phyloP scores from a whole-genome alignment of 257 asterid genomes.

The Scutellaria barbata region DNA sequence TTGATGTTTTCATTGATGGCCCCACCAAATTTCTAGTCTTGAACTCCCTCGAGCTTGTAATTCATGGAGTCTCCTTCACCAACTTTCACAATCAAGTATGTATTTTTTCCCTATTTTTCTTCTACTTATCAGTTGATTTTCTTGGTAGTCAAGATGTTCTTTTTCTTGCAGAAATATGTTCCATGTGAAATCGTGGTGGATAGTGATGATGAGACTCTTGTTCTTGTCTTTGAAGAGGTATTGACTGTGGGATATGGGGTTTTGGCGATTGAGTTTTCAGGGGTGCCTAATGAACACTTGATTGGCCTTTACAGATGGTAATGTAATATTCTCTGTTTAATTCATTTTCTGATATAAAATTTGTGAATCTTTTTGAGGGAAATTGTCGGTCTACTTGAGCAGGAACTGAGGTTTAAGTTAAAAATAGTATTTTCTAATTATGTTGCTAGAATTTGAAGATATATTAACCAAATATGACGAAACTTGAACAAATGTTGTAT shows the following conservation, averaged over 20 bases:
- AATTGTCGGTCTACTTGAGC: not conserved
- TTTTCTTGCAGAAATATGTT: slow-evolving; percentile 43
- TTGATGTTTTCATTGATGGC: slow-evolving; percentile 31
- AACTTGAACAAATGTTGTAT: not conserved
- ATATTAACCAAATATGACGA: no score
- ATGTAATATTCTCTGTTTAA: not conserved
- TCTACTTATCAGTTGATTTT: no score
- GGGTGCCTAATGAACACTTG: slow-evolving; percentile 45
- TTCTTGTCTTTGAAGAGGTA: slow-evolving; percentile 40
- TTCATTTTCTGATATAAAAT: not conserved
- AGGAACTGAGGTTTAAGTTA: no score
- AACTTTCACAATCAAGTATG: slow-evolving; percentile 25
- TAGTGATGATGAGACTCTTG: slow-evolving; percentile 43
- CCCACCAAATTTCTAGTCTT: slow-evolving; percentile 38
- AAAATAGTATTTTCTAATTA: no score
- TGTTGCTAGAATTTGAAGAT: no score
- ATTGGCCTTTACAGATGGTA: slow-evolving; percentile 52
- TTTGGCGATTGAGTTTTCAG: slow-evolving; percentile 42
- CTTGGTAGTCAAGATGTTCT: no score
- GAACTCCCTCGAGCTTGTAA: slow-evolving; percentile 38
- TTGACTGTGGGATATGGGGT: slow-evolving; percentile 41
- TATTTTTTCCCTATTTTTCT: not conserved
- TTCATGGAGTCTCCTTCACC: slow-evolving; percentile 39
- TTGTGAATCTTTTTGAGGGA: not conserved
- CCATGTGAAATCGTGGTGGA: slow-evolving; percentile 41